Percentiles rank a stretch among this genome's conserved stretches.
Evolutionary conservation across 768 basidiomycete genomes (phyloP).

Genomic region (Auricularia sp.): DNA sequence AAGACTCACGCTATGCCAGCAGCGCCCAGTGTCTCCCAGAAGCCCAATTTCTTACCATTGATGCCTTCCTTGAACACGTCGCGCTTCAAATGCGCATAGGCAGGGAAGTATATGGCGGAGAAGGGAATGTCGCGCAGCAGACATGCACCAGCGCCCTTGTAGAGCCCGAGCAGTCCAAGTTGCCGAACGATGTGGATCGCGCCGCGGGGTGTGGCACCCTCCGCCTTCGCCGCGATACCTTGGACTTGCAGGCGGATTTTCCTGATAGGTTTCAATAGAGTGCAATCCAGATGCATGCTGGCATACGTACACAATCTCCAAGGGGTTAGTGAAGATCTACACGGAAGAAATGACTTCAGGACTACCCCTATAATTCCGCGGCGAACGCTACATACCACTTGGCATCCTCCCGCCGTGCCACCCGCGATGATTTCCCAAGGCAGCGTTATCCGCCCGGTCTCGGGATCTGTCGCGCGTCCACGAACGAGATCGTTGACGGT

Average conservation of each 20-base stretch:
- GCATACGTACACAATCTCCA: constrained; percentile 78
- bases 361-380: background rate
- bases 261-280: constrained; percentile 28
- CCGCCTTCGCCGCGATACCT: constrained; percentile 84
- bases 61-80: constrained; percentile 94
- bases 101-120: constrained; percentile 85
- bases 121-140: constrained; percentile 93
- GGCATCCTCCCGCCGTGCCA: constrained; percentile 88
- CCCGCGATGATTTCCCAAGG: constrained; percentile 88
- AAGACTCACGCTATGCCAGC: constrained; percentile 62
- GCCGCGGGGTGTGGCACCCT: constrained; percentile 72
- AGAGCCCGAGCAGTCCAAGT: constrained; percentile 84
- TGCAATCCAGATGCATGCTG: background rate
- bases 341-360: constrained; percentile 9
- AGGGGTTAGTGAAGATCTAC: constrained; percentile 92
- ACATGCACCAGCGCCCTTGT: constrained; percentile 89
- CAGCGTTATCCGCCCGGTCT: constrained; percentile 90
- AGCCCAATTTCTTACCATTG: constrained; percentile 85
- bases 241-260: constrained; percentile 94
- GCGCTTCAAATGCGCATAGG: constrained; percentile 83
- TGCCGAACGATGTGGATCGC: constrained; percentile 90
- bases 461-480: constrained; percentile 76
- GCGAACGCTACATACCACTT: constrained; percentile 64
- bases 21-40: constrained; percentile 76
- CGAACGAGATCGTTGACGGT: constrained; percentile 93